Conservation (phyloP, 768 basidiomycete genomes). For the Lactifluus rugatus region DNA sequence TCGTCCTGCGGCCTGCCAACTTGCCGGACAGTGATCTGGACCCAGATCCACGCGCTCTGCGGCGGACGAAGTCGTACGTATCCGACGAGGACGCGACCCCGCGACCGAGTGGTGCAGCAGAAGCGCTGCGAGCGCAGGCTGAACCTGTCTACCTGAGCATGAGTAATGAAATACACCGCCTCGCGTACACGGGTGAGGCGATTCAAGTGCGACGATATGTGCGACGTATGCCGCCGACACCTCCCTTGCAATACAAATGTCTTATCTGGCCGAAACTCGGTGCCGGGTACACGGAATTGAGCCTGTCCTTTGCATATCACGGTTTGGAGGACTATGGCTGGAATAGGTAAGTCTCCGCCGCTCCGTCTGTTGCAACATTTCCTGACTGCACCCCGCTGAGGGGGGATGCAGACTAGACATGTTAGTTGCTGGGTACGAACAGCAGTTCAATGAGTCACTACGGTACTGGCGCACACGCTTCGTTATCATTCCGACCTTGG, state of each 20-base stretch:
- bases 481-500: constrained; percentile 79
- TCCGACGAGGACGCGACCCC: constrained; percentile 44
- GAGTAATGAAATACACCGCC: constrained; percentile 90
- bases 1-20: constrained; percentile 50
- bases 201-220: constrained; percentile 85
- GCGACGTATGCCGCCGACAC: constrained; percentile 54
- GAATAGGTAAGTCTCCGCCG: constrained; percentile 50
- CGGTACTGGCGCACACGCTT: constrained; percentile 94
- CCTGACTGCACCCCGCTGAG: not conserved
- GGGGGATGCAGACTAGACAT: constrained; percentile 55
- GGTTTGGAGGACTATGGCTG: constrained; percentile 78
- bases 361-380: not conserved
- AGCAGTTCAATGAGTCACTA: constrained; percentile 68
- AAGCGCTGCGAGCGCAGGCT: constrained; percentile 46
- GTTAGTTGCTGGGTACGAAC: constrained; percentile 76
- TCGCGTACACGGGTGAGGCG: constrained; percentile 84
- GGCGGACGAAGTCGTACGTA: constrained; percentile 49
- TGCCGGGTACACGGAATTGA: constrained; percentile 73
- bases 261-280: constrained; percentile 91
- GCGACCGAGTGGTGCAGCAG: constrained; percentile 54
- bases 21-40: constrained; percentile 26
- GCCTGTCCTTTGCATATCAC: constrained; percentile 64
- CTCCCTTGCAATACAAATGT: constrained; percentile 71
- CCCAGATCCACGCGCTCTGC: constrained; percentile 25
- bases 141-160: constrained; percentile 87